A percentile compares a stretch with the other conserved stretches of the same genome.
Conservation (phyloP, 164 flowering plant genomes). For the Nymphaea thermarum region DNA sequence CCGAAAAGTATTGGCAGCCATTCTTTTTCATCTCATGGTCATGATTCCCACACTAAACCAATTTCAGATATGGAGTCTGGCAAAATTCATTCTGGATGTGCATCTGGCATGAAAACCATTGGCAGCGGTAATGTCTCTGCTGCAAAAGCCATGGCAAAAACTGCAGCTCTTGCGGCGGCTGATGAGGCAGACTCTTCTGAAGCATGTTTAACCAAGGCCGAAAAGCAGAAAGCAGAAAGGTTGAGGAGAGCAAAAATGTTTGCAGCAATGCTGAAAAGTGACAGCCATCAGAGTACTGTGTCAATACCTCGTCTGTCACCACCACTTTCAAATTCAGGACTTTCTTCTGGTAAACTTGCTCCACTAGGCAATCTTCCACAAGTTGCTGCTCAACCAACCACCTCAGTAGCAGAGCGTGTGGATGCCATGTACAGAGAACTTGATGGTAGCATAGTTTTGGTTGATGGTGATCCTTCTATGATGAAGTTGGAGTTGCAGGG, state of each 20-base stretch:
- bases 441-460: conserved; percentile 51
- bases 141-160: conserved; percentile 43
- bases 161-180: conserved; percentile 50
- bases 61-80: conserved; percentile 13
- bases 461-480: conserved; percentile 18
- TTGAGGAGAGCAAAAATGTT: conserved; percentile 92
- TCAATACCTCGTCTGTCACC: conserved; percentile 32
- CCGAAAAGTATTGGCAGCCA: conserved; percentile 6
- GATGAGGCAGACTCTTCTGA: conserved; percentile 68
- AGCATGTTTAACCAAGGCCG: conserved; percentile 54
- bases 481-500: conserved; percentile 19
- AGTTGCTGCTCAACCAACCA: conserved; percentile 6
- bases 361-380: conserved; percentile 1
- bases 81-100: conserved; percentile 19
- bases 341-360: conserved; percentile 9
- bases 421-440: conserved; percentile 25
- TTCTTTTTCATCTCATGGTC: conserved; percentile 16
- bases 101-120: not conserved
- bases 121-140: conserved; percentile 9
- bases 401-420: conserved; percentile 20
- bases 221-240: conserved; percentile 83
- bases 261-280: conserved; percentile 62
- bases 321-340: conserved; percentile 20
- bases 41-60: conserved; percentile 14
- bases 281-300: conserved; percentile 27